Percentiles rank a stretch among this genome's conserved stretches.
Evolutionary conservation across 2,329 filamentous ascomycete genomes (phyloP).

Genomic region (Fusarium compactum): DNA sequence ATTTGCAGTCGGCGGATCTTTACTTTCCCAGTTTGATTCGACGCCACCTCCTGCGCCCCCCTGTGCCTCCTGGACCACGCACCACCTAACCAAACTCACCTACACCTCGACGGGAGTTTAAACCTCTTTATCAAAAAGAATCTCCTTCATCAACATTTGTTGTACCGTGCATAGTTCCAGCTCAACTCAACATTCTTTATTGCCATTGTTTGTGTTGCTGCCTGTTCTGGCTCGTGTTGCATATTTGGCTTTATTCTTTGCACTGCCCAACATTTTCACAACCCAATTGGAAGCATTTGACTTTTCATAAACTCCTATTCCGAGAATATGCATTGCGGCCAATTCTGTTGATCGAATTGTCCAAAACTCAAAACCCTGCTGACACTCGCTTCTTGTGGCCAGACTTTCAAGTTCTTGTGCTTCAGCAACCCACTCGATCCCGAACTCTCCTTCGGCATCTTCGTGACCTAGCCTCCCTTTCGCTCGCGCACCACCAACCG

Average conservation of each 20-base stretch:
- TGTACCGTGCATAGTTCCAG: conserved; percentile 24
- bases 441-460: conserved; percentile 13
- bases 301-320: conserved; percentile 23
- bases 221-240: conserved; percentile 21
- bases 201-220: conserved; percentile 27
- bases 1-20: conserved; percentile 48
- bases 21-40: conserved; percentile 45
- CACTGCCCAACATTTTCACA: conserved; percentile 3
- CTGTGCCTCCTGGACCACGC: conserved; percentile 42
- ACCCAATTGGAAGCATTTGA: conserved; percentile 10
- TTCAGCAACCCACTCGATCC: conserved; percentile 5
- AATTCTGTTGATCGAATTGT: conserved; percentile 23
- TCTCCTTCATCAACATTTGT: conserved; percentile 36
- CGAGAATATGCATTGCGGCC: conserved; percentile 29
- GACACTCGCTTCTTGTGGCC: conserved; percentile 25
- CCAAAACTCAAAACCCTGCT: conserved; percentile 20
- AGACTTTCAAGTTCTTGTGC: conserved; percentile 8
- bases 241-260: conserved; percentile 10
- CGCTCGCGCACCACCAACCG: conserved; percentile 20
- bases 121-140: conserved; percentile 39
- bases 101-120: conserved; percentile 33
- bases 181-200: conserved; percentile 18
- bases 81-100: conserved; percentile 25
- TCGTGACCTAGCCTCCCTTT: conserved; percentile 19
- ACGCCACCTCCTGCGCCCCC: conserved; percentile 49